Base-by-base conservation (phyloP, 441 rosid species). In the Populus hybrid region DNA sequence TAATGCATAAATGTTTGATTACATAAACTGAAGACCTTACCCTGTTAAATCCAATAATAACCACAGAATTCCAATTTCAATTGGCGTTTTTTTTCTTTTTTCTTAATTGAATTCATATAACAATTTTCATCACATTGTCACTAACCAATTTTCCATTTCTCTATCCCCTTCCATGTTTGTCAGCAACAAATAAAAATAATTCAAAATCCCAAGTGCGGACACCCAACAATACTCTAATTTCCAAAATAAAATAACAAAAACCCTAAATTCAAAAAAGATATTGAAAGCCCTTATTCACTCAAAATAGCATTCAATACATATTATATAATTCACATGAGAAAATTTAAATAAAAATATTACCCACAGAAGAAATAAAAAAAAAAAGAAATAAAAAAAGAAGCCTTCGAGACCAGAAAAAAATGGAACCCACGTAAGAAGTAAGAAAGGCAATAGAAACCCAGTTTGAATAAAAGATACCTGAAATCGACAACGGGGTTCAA, bases 401-500 rank as follows among this genome's bases (percentile, higher is more conserved):
- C 29, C 68, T 21, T 9, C 6, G 21, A 74, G 20, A 21, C 36
- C 20, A 28, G 2, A n/a, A 31, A 59, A 67, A 68, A 28, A 20
- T 24, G 29, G 45, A 26, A 38, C 16, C 75, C 23, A 21, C 4
- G 18, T 1, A 28, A 16, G 9, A 72, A 45, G 9, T 23, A 12
- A 9, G 20, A 14, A 18, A 70, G 5, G 8, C 16, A 33, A 2
- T 7, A 24, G 26, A 69, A 26, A 71, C 1, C 38, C 24, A 53
- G 2, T 33, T 16, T 0, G 16, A 10, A 1, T 69, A 42, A 24
- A 18, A 0, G 26, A 18, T 36, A 92, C 98, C 94, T 94, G 99
- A 77, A 95, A 94, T 36, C 93, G 89, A 77, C 99, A 95, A 9
- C 97, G 92, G 26, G 95, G 99, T 38, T 94, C 97, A 10, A 87